Percentiles rank a stretch among this genome's conserved stretches.
Evolutionary conservation across 441 rosid species (phyloP).

Genomic region (Biscutella auriculata): DNA sequence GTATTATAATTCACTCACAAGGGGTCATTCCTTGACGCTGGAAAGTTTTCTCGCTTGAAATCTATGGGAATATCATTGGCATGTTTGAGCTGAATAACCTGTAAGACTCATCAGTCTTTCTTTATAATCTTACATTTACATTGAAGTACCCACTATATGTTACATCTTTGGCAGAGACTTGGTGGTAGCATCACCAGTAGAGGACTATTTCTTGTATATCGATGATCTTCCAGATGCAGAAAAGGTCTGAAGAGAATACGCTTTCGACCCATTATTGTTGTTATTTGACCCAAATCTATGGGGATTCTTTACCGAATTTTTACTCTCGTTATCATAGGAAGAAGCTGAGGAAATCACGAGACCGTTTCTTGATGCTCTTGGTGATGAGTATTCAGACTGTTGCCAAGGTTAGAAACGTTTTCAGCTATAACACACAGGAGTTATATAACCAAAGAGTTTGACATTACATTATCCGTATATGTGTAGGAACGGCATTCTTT

Average conservation of each 20-base stretch:
- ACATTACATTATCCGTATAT: not conserved
- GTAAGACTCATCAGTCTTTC: slow-evolving; percentile 36
- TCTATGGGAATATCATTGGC: slow-evolving; percentile 81
- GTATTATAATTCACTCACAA: not conserved
- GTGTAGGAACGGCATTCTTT: slow-evolving; percentile 71
- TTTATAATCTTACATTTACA: not conserved
- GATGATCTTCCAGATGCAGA: slow-evolving; percentile 52
- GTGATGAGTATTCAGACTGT: slow-evolving; percentile 58
- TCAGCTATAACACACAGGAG: not conserved
- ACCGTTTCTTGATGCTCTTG: slow-evolving; percentile 66
- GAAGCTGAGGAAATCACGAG: slow-evolving; percentile 45
- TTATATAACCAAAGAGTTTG: not conserved
- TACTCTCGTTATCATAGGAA: slow-evolving; percentile 27
- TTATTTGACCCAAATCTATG: not conserved
- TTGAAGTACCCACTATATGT: slow-evolving; percentile 10
- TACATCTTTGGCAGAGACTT: slow-evolving; percentile 55
- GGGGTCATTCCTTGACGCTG: slow-evolving; percentile 41
- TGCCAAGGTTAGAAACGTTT: slow-evolving; percentile 48
- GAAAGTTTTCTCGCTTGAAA: slow-evolving; percentile 82
- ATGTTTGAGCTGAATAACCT: slow-evolving; percentile 95
- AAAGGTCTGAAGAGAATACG: slow-evolving; percentile 37
- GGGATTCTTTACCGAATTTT: not conserved
- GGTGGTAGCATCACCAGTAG: slow-evolving; percentile 90
- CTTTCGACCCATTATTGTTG: not conserved
- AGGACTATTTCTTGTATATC: slow-evolving; percentile 72